Conservation (phyloP, 192 early-diverging fungal genomes). For the Thamnidium elegans region DNA sequence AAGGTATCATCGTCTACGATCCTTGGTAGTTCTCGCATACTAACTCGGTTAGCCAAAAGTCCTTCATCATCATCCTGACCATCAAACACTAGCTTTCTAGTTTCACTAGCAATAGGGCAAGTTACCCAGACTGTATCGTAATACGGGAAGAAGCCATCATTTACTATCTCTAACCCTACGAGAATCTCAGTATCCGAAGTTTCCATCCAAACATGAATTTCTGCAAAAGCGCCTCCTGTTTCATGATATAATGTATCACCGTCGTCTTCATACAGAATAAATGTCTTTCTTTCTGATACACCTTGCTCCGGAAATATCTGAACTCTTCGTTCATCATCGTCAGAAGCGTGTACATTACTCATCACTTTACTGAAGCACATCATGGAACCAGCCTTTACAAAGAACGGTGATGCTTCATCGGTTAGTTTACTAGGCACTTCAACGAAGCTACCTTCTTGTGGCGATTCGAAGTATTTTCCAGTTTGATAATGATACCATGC, state of each 20-base stretch:
- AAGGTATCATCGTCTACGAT: conserved; percentile 9
- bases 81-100: conserved; percentile 15
- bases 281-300: conserved; percentile 11
- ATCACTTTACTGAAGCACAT: conserved; percentile 43
- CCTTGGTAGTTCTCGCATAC: neutral
- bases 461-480: conserved; percentile 40
- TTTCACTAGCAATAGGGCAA: conserved; percentile 13
- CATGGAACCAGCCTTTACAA: conserved; percentile 41
- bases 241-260: conserved; percentile 41
- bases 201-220: conserved; percentile 39
- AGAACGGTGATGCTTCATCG: conserved; percentile 38
- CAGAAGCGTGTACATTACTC: conserved; percentile 32
- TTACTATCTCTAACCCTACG: conserved; percentile 32
- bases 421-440: conserved; percentile 37
- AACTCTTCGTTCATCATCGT: conserved; percentile 42
- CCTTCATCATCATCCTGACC: neutral
- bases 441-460: conserved; percentile 32
- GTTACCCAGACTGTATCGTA: conserved; percentile 41
- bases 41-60: neutral
- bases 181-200: conserved; percentile 17
- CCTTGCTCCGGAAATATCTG: conserved; percentile 41
- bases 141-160: conserved; percentile 30
- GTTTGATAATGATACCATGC: conserved; percentile 50
- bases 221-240: conserved; percentile 27
- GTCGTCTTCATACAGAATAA: conserved; percentile 46